Percentiles rank a stretch among this genome's conserved stretches.
Conservation (phyloP, 768 basidiomycete genomes). For the Mycena vitilis region DNA sequence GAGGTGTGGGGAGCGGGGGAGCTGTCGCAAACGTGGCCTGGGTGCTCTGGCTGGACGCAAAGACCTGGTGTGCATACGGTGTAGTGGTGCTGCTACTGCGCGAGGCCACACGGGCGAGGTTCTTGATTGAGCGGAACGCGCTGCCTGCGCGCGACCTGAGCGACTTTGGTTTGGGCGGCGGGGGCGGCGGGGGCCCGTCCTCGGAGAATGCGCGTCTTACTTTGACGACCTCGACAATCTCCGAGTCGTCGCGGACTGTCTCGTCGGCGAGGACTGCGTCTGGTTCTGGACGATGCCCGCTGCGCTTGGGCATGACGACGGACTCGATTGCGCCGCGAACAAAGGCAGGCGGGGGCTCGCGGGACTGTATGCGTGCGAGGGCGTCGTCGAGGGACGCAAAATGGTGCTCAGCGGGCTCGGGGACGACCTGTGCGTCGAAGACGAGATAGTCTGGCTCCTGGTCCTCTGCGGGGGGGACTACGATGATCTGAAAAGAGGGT, state of each 20-base stretch:
- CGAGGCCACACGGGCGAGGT: conserved; percentile 41
- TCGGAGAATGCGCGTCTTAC: conserved; percentile 53
- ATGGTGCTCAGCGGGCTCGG: conserved; percentile 42
- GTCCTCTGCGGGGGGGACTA: conserved; percentile 71
- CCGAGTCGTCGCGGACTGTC: conserved; percentile 55
- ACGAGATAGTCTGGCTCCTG: conserved; percentile 64
- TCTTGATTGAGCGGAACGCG: conserved; percentile 60
- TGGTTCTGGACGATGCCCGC: conserved; percentile 26
- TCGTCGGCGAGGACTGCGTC: conserved; percentile 33
- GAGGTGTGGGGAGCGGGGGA: conserved; percentile 44
- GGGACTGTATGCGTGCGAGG: conserved; percentile 35
- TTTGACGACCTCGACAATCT: conserved; percentile 71
- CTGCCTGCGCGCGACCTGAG: conserved; percentile 60
- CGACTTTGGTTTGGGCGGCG: conserved; percentile 50
- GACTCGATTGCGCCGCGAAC: conserved; percentile 34
- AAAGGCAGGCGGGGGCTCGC: conserved; percentile 40
- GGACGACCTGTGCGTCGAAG: conserved; percentile 60
- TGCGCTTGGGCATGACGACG: conserved; percentile 42
- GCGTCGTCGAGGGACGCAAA: conserved; percentile 49
- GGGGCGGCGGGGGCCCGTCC: conserved; percentile 34
- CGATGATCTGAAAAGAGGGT: conserved; percentile 50
- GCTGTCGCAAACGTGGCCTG: conserved; percentile 38
- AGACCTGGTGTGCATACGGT: conserved; percentile 53
- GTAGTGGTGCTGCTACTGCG: conserved; percentile 44
- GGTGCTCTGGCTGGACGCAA: conserved; percentile 44